Conservation (phyloP, 2,329 filamentous ascomycete species). For the Trichophyton benhamiae region DNA sequence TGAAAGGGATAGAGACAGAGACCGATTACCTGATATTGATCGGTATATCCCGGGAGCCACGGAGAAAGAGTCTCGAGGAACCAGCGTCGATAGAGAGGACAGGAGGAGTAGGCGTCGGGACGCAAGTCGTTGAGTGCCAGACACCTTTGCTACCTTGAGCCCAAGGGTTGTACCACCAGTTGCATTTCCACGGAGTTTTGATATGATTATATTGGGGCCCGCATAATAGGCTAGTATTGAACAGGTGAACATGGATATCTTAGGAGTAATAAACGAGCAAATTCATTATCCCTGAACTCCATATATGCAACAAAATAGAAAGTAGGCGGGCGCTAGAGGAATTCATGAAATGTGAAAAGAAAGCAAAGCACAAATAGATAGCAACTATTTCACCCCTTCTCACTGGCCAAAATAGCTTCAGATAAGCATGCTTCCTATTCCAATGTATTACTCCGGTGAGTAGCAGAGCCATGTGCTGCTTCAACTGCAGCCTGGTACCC, state of each 20-base stretch:
- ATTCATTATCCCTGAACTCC: not conserved
- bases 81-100: slow-evolving; percentile 12
- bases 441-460: not conserved
- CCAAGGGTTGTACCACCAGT: not conserved
- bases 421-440: not conserved
- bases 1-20: slow-evolving; percentile 2
- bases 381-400: not conserved
- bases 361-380: not conserved
- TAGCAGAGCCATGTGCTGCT: not conserved
- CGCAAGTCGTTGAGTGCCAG: slow-evolving; percentile 17
- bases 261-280: not conserved
- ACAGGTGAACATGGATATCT: not conserved
- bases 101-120: slow-evolving; percentile 16
- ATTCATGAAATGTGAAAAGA: not conserved
- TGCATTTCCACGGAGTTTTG: not conserved
- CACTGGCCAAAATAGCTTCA: not conserved
- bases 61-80: slow-evolving; percentile 5
- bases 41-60: slow-evolving; percentile 32
- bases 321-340: not conserved
- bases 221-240: too few relatives aligned
- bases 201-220: not conserved
- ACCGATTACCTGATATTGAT: slow-evolving; percentile 31
- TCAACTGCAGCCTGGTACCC: slow-evolving; percentile 51
- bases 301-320: not conserved
- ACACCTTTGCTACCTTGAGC: not conserved